These are phyloP conservation scores for Zymoseptoria passerinii DNA, from an alignment of 2,329 filamentous ascomycete genomes.

Conservation along the genomic window DNA sequence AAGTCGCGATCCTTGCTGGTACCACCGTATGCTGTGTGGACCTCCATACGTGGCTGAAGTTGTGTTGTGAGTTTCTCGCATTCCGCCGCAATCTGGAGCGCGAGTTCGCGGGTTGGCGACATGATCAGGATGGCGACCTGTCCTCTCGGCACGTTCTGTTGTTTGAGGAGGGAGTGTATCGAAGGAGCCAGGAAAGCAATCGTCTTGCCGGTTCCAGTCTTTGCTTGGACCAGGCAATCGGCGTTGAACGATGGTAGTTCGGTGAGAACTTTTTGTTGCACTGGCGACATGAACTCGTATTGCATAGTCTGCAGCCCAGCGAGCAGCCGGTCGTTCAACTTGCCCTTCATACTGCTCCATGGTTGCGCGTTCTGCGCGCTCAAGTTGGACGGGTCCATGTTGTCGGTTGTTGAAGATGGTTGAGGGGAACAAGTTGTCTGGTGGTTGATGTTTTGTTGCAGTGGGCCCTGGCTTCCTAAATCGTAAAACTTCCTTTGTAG, in stretches of 20 bases:
- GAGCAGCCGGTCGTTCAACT: slow-evolving; percentile 17
- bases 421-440: neutral
- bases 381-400: slow-evolving; percentile 6
- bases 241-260: slow-evolving; percentile 42
- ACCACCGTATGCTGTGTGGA: slow-evolving; percentile 57
- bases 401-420: neutral
- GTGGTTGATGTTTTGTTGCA: neutral
- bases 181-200: slow-evolving; percentile 85
- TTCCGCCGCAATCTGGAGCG: slow-evolving; percentile 59
- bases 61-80: slow-evolving; percentile 78
- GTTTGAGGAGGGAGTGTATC: slow-evolving; percentile 70
- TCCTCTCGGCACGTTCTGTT: slow-evolving; percentile 56
- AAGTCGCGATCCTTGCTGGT: slow-evolving; percentile 77
- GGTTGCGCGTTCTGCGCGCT: slow-evolving; percentile 11
- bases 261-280: slow-evolving; percentile 46
- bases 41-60: slow-evolving; percentile 71
- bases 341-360: slow-evolving; percentile 19
- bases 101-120: slow-evolving; percentile 63
- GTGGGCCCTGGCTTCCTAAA: neutral
- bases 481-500: neutral
- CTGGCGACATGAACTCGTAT: slow-evolving; percentile 42
- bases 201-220: slow-evolving; percentile 89
- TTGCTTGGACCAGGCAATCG: slow-evolving; percentile 58
- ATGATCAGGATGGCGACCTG: slow-evolving; percentile 83
- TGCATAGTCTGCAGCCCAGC: slow-evolving; percentile 14